phyloP scores from a whole-genome alignment of 306 rosid genomes.

The Begonia fuchsioides region DNA sequence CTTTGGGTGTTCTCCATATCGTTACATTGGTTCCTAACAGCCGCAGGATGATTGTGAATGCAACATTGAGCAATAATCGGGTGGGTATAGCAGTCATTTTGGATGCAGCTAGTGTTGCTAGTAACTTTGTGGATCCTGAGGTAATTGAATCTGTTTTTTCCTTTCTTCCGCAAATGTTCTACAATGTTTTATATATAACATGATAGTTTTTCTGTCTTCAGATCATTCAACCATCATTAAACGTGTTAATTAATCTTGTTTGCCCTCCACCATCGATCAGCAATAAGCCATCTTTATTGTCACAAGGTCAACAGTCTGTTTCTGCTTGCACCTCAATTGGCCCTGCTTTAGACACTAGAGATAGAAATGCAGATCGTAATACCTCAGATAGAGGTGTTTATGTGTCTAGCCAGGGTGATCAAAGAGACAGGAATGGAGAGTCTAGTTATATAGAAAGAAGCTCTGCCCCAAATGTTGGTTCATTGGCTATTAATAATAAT shows the following conservation, averaged over 20 bases:
- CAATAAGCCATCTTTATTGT: constrained; percentile 49
- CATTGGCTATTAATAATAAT: constrained; percentile 13
- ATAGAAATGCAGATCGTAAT: constrained; percentile 59
- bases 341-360: constrained; percentile 49
- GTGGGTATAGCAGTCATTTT: constrained; percentile 80
- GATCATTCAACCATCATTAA: constrained; percentile 92
- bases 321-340: constrained; percentile 45
- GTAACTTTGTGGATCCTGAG: constrained; percentile 90
- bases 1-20: constrained; percentile 86
- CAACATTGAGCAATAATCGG: constrained; percentile 82
- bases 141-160: constrained; percentile 14
- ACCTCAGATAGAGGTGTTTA: constrained; percentile 42
- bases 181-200: not conserved
- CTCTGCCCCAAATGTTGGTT: constrained; percentile 15
- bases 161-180: no score
- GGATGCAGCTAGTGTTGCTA: constrained; percentile 88
- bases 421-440: constrained; percentile 61
- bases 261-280: constrained; percentile 99
- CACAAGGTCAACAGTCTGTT: constrained; percentile 58
- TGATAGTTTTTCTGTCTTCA: constrained; percentile 19
- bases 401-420: constrained; percentile 39
- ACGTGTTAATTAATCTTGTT: constrained; percentile 87
- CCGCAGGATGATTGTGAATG: constrained; percentile 81
- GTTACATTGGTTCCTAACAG: constrained; percentile 85
- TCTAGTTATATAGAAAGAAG: constrained; percentile 35